These are phyloP conservation scores for Pseudogymnoascus sp. DNA, from an alignment of 2,329 filamentous ascomycete species.

Conservation along the genomic window DNA sequence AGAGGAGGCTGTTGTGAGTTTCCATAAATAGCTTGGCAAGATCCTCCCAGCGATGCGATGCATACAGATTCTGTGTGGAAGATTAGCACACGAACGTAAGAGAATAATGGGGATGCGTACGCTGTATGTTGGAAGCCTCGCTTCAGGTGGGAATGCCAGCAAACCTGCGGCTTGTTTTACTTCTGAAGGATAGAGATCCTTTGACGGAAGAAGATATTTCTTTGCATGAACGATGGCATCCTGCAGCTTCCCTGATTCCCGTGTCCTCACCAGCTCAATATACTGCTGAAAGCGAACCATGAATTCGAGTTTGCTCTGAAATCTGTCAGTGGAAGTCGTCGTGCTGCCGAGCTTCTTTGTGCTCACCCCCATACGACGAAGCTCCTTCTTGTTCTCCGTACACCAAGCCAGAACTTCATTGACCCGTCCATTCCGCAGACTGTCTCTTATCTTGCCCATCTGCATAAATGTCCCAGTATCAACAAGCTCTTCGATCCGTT, in stretches of 20 bases:
- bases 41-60: slow-evolving; percentile 60
- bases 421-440: slow-evolving; percentile 62
- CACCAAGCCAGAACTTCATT: slow-evolving; percentile 83
- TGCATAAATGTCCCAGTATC: slow-evolving; percentile 83
- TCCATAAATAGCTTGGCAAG: slow-evolving; percentile 74
- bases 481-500: slow-evolving; percentile 70
- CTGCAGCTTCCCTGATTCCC: slow-evolving; percentile 53
- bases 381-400: slow-evolving; percentile 81
- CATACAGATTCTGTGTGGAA: slow-evolving; percentile 58
- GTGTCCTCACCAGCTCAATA: slow-evolving; percentile 75
- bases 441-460: slow-evolving; percentile 70
- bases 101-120: background rate
- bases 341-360: background rate
- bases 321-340: background rate
- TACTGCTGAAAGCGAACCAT: slow-evolving; percentile 91
- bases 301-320: slow-evolving; percentile 76
- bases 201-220: slow-evolving; percentile 68
- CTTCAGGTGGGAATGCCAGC: slow-evolving; percentile 63
- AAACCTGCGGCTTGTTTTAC: slow-evolving; percentile 70
- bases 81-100: background rate
- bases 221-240: slow-evolving; percentile 78
- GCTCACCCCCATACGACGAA: slow-evolving; percentile 76
- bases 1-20: slow-evolving; percentile 80
- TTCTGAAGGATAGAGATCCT: slow-evolving; percentile 58
- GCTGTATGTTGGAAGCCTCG: slow-evolving; percentile 48